Conservation (phyloP, 176 grass and related monocot genomes). For the Thinopyrum elongatum region DNA sequence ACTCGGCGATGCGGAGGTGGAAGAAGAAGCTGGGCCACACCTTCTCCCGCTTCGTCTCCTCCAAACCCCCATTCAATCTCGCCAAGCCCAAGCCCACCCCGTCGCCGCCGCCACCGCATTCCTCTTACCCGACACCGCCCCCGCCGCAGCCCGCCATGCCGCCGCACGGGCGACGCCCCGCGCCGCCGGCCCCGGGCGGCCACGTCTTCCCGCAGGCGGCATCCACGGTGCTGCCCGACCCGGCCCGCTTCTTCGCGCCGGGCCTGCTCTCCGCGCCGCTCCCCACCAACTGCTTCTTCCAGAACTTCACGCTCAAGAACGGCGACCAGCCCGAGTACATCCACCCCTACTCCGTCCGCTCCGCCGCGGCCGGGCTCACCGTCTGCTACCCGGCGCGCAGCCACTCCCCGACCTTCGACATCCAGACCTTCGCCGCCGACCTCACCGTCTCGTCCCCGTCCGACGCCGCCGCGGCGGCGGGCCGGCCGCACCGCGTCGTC, state of each 20-base stretch:
- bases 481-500: conserved; percentile 41
- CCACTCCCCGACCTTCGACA: conserved; percentile 52
- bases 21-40: conserved; percentile 45
- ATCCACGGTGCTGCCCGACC: conserved; percentile 81
- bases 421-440: conserved; percentile 84
- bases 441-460: conserved; percentile 64
- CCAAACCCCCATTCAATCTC: conserved; percentile 5
- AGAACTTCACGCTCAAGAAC: conserved; percentile 89
- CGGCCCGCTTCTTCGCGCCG: conserved; percentile 73
- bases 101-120: not conserved
- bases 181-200: not conserved
- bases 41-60: conserved; percentile 27
- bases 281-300: conserved; percentile 97
- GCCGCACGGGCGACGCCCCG: not conserved
- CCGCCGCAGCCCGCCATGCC: conserved; percentile 14
- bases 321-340: conserved; percentile 96
- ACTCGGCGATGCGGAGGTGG: conserved; percentile 31
- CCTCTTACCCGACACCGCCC: not conserved
- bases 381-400: conserved; percentile 72
- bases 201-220: conserved; percentile 60
- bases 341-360: conserved; percentile 81
- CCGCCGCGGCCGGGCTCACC: conserved; percentile 50
- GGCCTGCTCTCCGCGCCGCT: conserved; percentile 67
- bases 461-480: not conserved
- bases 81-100: conserved; percentile 16